Evolutionary conservation across 2,329 filamentous ascomycete species (phyloP), one percentile per base, ranked within the genome.

Genomic region (Cercospora sojina): DNA sequence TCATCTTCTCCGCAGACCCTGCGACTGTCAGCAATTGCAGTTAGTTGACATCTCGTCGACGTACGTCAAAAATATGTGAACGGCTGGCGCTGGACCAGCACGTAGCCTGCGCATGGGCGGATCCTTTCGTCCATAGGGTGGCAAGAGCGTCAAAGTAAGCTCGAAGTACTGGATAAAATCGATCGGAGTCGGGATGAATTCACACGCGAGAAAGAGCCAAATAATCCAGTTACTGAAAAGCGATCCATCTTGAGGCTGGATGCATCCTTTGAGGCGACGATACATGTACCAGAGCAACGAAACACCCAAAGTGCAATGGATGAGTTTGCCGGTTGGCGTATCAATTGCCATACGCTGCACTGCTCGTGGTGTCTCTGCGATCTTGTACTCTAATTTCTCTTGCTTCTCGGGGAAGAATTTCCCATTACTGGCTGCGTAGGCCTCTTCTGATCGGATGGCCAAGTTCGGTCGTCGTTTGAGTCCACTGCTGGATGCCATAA

Each of bases 1-100:
- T 58, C 29, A 10, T 64, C 57, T 35, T 69, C 67, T 18, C 64
- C 64, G 47, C 67, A 69, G 23, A 59, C 47, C 10, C 66, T 68
- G 53, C 18, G 13, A 31, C 5, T 27, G 38, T 64, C 25, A 64
- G 41, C 16, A 5, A 10, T 13, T 20, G 25, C 18, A 27, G 9
- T 3, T 9, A 20, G 23, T 32, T 55, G 25, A 23, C 9, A 9
- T 2, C 10, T 25, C 10, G 32, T 38, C 16, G 13, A 43, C 62
- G 10, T 47, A 64, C 62, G 62, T 64, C 31, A 64, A 18, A 12
- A 64, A 64, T 20, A 64, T 27, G 31, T 58, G 51, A n/a, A 64
- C 62, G 18, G 12, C 47, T 13, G 62, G 62, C 18, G 62, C 62
- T 9, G 31, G 10, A 23, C 29, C 23, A 13, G 53, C 29, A 16